phyloP scores from a whole-genome alignment of 805 yeast genomes.

The Saccharomycopsis malanga region DNA sequence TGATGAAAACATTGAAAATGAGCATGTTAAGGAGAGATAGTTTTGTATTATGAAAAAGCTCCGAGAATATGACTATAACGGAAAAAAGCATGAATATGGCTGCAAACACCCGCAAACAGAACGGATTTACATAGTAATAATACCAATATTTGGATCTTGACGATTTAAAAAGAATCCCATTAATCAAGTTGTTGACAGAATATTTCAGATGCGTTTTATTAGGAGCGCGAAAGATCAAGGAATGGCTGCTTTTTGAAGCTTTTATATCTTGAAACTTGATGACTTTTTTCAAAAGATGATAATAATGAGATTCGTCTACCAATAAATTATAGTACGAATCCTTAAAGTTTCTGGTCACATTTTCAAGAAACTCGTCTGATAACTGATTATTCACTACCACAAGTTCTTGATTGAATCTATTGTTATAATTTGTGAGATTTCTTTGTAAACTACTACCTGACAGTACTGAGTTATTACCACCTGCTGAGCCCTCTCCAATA shows the following conservation, averaged over 20 bases:
- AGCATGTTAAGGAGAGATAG: constrained; percentile 54
- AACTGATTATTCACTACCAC: constrained; percentile 29
- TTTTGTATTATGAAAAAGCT: constrained; percentile 61
- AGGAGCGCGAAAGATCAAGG: constrained; percentile 28
- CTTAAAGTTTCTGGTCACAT: constrained; percentile 46
- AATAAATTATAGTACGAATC: constrained; percentile 43
- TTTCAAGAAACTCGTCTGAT: constrained; percentile 39
- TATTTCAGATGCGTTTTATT: constrained; percentile 20
- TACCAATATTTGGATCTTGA: constrained; percentile 38
- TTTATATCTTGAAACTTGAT: constrained; percentile 51
- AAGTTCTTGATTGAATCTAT: constrained; percentile 20
- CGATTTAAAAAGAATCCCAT: constrained; percentile 27
- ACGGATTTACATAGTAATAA: constrained; percentile 41
- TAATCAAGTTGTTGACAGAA: constrained; percentile 24
- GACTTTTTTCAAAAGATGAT: constrained; percentile 41
- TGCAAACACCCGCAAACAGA: constrained; percentile 37
- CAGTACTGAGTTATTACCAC: background rate
- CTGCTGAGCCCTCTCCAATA: background rate
- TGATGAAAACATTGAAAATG: constrained; percentile 30
- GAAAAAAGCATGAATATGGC: constrained; percentile 39
- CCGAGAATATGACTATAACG: constrained; percentile 59
- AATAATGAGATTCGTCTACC: constrained; percentile 54
- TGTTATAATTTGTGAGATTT: constrained; percentile 18
- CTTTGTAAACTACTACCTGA: background rate
- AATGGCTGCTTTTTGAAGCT: constrained; percentile 33